Base-by-base conservation (phyloP, 768 basidiomycete species). In the Suillus luteus region DNA sequence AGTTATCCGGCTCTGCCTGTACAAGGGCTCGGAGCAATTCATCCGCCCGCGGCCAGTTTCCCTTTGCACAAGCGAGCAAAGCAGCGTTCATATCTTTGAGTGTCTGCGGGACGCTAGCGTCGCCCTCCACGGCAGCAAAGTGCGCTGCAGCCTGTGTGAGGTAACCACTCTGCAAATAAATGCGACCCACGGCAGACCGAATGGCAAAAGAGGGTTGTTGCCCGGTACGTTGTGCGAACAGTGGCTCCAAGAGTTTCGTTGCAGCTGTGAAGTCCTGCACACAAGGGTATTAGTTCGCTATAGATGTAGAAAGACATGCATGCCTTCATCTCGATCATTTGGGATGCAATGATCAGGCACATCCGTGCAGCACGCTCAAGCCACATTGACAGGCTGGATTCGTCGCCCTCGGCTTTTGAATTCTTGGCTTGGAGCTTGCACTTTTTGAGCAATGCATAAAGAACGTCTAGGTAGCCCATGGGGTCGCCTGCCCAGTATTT, bases 271-370 rank as follows among this genome's bases (percentile, higher is more conserved):
- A 87, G 69, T 94, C 91, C 90, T 92, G 63, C 22, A 22, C 35
- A 33, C 9, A n/a, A 11, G 12, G 22, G 55, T 49, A 57, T 69
- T 48, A 54, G 15, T 43, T 38, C 27, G 59, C 35, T 31, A 27
- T n/a, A 51, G 61, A 22, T 57, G 44, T 33, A 12, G 38, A 19
- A 49, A 24, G n/a, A 22, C 43, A 11, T 2, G 62, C 77, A 24
- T 54, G 90, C 92, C 81, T 91, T 92, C 87, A 93, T 92, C 75
- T 95, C 93, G 60, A 92, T 79, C 70, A 94, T 76, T 75, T 94
- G 91, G 41, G 89, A 90, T 1, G 92, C 91, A 55, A 93, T 82
- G 65, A 93, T 92, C 61, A 95, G 73, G 61, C 83, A 86, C n/a
- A 94, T 77, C 57, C 93, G 79, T 17, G 89, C 84, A 4, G 87